Base-by-base conservation (phyloP, 2,329 filamentous ascomycete genomes). In the Parascedosporium putredinis region DNA sequence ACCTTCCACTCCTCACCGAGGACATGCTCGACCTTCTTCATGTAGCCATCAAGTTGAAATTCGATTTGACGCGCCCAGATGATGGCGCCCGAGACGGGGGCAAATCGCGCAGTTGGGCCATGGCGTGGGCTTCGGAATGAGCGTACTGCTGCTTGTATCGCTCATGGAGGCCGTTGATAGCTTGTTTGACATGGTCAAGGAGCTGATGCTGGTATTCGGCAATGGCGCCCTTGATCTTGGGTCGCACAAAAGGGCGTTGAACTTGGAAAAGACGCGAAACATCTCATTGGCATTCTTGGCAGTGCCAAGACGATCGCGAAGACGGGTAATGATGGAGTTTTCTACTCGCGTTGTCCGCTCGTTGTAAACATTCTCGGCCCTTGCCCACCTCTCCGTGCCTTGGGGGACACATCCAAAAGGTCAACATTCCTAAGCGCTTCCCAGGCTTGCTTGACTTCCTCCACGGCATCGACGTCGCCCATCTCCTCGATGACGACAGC, bases 201-300 rank as follows among this genome's bases (percentile, higher is more conserved):
- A 99, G 81, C 66, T 96, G 90, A 4, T 91, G 93, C 66, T 99
- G 93, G 64, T 98, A 98, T 68, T 98, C 91, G 40, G 89, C 87
- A 60, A 98, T 98, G 50, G 93, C 94, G 57, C 94, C 90, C 56
- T 93, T 84, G 68, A 99, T 97, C 75, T 98, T 98, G n/a, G 93
- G 93, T 52, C 93, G 83, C 51, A 99, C 91, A 58, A 99, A 95
- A 99, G 82, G 2, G 93, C 93, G 63, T 99, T 99, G 78, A 99
- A 99, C 64, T 97, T 97, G 49, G 93, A 97, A 65, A 98, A 98
- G 54, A 99, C 93, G 50, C 94, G 86, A 66, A 99, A 99, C 93
- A 98, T 99, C 68, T 98, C 94, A 62, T 95, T 97, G 36, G 93
- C 93, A 54, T 89, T 95, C 74, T 95, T 96, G 10, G 93, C 91